These are phyloP conservation scores for Xylaria sp. DNA, from an alignment of 2,329 filamentous ascomycete genomes.

Conservation along the genomic window DNA sequence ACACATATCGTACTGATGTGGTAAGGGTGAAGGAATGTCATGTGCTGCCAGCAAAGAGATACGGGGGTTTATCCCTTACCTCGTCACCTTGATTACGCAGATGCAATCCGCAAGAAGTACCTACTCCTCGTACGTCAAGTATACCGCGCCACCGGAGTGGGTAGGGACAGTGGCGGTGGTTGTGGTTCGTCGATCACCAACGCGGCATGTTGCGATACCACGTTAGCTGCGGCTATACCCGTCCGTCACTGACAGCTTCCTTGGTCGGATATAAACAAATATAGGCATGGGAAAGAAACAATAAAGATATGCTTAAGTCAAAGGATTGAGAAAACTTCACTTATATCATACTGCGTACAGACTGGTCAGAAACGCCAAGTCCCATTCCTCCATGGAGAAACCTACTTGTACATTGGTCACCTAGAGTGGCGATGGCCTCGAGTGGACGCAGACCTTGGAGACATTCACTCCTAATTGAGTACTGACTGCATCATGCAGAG, in stretches of 20 bases:
- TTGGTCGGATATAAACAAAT: neutral
- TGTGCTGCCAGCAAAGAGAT: constrained; percentile 17
- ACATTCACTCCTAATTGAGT: constrained; percentile 4
- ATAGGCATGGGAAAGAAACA: neutral
- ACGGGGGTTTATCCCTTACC: constrained; percentile 1
- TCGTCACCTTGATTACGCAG: constrained; percentile 4
- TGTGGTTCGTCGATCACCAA: constrained; percentile 16
- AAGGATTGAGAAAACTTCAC: too few relatives aligned
- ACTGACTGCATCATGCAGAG: neutral
- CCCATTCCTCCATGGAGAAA: neutral
- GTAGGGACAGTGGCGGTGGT: constrained; percentile 12
- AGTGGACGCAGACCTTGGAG: constrained; percentile 19
- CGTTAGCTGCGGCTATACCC: constrained; percentile 23
- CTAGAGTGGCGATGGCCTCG: neutral
- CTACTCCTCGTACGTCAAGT: too few relatives aligned
- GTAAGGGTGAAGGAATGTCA: neutral
- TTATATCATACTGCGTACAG: too few relatives aligned
- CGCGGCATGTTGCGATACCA: constrained; percentile 11
- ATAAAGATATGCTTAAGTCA: too few relatives aligned
- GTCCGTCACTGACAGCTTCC: constrained; percentile 11
- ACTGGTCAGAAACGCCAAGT: neutral
- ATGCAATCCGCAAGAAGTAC: neutral
- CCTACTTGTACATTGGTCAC: neutral
- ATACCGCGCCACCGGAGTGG: constrained; percentile 10
- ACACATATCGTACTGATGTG: constrained; percentile 6